Evolutionary conservation across 2,329 filamentous ascomycete species (phyloP).

Genomic region (Hypoxylon sp.): DNA sequence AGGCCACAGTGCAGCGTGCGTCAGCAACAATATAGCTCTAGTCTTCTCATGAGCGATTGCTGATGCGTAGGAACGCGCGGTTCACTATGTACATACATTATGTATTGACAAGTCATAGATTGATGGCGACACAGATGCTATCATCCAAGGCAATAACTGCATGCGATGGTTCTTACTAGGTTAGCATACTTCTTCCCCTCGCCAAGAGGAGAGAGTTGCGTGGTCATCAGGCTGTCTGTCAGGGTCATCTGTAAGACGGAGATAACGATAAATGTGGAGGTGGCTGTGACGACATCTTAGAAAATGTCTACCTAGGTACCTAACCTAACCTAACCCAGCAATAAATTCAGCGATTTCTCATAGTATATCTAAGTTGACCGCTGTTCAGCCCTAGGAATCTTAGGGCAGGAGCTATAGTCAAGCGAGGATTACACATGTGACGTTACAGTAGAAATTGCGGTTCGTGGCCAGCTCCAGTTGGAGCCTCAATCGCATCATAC

Average conservation of each 20-base stretch:
- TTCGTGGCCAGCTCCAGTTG: conserved; percentile 22
- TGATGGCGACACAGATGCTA: not conserved
- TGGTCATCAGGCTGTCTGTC: not conserved
- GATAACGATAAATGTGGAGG: not conserved
- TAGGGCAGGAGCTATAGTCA: conserved; percentile 13
- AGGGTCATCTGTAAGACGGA: not conserved
- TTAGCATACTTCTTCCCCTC: conserved; percentile 2
- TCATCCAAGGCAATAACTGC: not conserved
- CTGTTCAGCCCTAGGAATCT: conserved; percentile 24
- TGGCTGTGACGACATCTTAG: not conserved
- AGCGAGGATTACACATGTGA: conserved; percentile 15
- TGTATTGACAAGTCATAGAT: not conserved
- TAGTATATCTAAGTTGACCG: conserved; percentile 2
- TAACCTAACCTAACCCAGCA: conserved; percentile 4
- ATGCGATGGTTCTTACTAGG: not conserved
- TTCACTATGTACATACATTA: conserved; percentile 2
- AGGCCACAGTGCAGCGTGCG: conserved; percentile 19
- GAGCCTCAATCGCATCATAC: conserved; percentile 33
- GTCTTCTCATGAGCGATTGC: not conserved
- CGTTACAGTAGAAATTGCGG: conserved; percentile 24
- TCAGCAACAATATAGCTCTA: conserved; percentile 28
- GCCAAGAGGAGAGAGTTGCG: not conserved
- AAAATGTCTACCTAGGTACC: not conserved
- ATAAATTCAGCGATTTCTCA: not conserved
- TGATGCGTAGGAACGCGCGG: conserved; percentile 21